Evolutionary conservation across 1,139 yeast species (phyloP).

Genomic region (Debaryomycetaceae sp.): DNA sequence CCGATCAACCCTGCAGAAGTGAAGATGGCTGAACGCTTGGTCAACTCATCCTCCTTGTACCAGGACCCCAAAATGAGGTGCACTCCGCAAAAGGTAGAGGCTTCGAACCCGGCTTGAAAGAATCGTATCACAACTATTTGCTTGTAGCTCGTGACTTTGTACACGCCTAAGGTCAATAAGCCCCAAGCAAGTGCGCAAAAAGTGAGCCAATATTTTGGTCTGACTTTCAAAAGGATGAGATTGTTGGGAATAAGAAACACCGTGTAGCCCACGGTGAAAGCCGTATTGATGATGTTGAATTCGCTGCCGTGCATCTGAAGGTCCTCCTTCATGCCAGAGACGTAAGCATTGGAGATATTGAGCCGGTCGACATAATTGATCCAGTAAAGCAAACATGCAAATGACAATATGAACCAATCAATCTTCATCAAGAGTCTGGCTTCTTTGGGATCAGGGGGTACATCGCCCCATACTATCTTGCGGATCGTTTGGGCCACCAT

Average conservation of each 20-base stretch:
- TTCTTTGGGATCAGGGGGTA: slow-evolving; percentile 35
- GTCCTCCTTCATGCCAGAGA: slow-evolving; percentile 57
- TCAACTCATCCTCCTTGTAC: slow-evolving; percentile 47
- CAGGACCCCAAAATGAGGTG: slow-evolving; percentile 51
- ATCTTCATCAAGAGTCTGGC: slow-evolving; percentile 42
- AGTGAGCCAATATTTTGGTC: slow-evolving; percentile 52
- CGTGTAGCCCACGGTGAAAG: slow-evolving; percentile 57
- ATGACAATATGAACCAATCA: slow-evolving; percentile 54
- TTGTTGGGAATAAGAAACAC: slow-evolving; percentile 57
- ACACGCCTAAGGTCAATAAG: slow-evolving; percentile 46
- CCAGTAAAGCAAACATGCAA: slow-evolving; percentile 55
- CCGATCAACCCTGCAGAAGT: slow-evolving; percentile 47
- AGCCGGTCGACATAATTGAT: slow-evolving; percentile 42
- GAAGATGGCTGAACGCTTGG: slow-evolving; percentile 26
- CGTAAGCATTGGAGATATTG: slow-evolving; percentile 54
- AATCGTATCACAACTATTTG: slow-evolving; percentile 51
- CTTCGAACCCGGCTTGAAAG: slow-evolving; percentile 52
- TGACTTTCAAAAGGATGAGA: slow-evolving; percentile 42
- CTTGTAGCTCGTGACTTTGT: slow-evolving; percentile 36
- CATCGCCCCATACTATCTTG: slow-evolving; percentile 34
- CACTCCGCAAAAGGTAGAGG: slow-evolving; percentile 50
- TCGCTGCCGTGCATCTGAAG: slow-evolving; percentile 46
- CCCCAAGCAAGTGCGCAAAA: slow-evolving; percentile 57
- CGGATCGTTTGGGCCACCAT: slow-evolving; percentile 1
- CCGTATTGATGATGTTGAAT: slow-evolving; percentile 47